phyloP scores from a whole-genome alignment of 164 flowering plant genomes.

The Pachysandra terminalis region DNA sequence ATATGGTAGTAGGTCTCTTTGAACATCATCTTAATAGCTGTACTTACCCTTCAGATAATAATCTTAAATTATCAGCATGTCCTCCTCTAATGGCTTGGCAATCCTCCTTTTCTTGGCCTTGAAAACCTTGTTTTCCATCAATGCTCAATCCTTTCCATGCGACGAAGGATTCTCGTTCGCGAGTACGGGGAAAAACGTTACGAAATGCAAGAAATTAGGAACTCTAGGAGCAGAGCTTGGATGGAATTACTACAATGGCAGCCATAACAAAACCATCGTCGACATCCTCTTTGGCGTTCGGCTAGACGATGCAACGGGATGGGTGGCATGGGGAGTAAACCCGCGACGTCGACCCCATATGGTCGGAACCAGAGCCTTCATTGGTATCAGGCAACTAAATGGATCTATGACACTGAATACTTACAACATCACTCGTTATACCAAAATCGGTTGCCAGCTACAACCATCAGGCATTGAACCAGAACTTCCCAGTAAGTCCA shows the following conservation, averaged over 20 bases:
- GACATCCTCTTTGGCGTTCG: slow-evolving; percentile 28
- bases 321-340: slow-evolving; percentile 65
- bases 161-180: background rate
- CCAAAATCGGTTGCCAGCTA: slow-evolving; percentile 30
- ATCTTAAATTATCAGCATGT: background rate
- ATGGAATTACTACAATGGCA: slow-evolving; percentile 16
- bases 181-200: background rate
- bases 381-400: slow-evolving; percentile 27
- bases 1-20: too few species aligned
- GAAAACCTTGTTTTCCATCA: background rate
- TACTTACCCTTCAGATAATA: too few species aligned
- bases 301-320: slow-evolving; percentile 15
- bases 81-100: background rate
- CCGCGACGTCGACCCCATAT: slow-evolving; percentile 25
- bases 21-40: too few species aligned
- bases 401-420: background rate
- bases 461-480: slow-evolving; percentile 18
- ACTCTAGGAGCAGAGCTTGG: slow-evolving; percentile 36
- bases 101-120: slow-evolving; percentile 3
- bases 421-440: slow-evolving; percentile 33
- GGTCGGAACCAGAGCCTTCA: slow-evolving; percentile 53
- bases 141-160: slow-evolving; percentile 5
- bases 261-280: slow-evolving; percentile 12
- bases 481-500: background rate
- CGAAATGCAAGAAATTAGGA: slow-evolving; percentile 28